These are phyloP conservation scores for Calocybe gangraenosa DNA, from an alignment of 768 basidiomycete species.

Conservation along the genomic window DNA sequence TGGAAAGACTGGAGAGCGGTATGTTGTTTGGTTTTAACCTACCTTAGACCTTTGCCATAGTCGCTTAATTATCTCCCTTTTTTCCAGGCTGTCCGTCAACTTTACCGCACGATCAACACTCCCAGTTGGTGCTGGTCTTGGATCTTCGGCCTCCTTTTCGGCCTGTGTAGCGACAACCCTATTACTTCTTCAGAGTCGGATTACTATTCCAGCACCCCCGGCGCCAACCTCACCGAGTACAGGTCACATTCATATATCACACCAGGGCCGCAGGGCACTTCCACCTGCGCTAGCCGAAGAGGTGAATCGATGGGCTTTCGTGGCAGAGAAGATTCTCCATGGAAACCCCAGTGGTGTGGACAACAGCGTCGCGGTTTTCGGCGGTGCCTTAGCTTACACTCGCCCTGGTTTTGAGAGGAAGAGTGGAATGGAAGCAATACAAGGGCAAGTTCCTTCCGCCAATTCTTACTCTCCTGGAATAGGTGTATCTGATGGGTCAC, in stretches of 20 bases:
- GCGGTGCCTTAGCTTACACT: constrained; percentile 89
- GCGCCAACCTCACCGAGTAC: constrained; percentile 37
- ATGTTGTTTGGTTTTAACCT: constrained; percentile 21
- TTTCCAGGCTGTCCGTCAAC: constrained; percentile 65
- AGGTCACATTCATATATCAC: constrained; percentile 58
- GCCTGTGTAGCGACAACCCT: constrained; percentile 79
- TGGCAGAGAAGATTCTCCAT: constrained; percentile 93
- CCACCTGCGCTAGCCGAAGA: constrained; percentile 63
- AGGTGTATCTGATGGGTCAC: constrained; percentile 14
- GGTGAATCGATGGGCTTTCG: constrained; percentile 91
- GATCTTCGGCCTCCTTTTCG: constrained; percentile 95
- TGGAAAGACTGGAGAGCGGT: constrained; percentile 53
- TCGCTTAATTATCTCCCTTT: constrained; percentile 11
- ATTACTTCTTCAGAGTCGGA: constrained; percentile 69
- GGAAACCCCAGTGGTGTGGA: constrained; percentile 98
- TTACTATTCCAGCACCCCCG: constrained; percentile 53
- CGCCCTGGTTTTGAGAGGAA: constrained; percentile 73
- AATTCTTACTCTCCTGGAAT: constrained; percentile 5
- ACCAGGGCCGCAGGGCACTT: constrained; percentile 63
- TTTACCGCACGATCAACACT: constrained; percentile 84
- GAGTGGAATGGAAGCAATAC: constrained; percentile 79
- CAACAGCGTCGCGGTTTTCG: constrained; percentile 89
- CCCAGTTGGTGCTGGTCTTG: constrained; percentile 93
- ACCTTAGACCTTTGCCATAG: constrained; percentile 10
- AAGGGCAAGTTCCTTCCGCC: constrained; percentile 56